Evolutionary conservation across 345 rosid species (phyloP).

Genomic region (Firmiana major): DNA sequence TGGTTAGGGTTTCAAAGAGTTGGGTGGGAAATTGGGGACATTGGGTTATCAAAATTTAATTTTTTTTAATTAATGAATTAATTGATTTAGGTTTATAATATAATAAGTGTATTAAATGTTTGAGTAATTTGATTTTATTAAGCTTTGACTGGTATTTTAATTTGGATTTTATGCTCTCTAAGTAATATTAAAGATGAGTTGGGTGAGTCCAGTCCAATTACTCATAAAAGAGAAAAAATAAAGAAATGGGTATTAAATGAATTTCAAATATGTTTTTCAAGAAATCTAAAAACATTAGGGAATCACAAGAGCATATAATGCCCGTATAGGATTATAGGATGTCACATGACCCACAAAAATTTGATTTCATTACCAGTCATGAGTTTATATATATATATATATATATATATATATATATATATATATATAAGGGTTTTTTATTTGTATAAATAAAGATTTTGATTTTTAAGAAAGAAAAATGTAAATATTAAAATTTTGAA

Average conservation of each 20-base stretch:
- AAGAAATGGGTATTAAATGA: background rate
- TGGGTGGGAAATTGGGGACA: background rate
- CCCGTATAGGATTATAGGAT: background rate
- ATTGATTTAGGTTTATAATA: background rate
- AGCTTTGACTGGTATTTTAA: background rate
- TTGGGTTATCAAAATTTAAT: background rate
- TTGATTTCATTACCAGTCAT: background rate
- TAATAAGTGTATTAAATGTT: too few relatives aligned
- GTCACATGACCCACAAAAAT: conserved; percentile 11
- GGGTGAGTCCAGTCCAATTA: background rate
- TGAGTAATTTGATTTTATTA: background rate
- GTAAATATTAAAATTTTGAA: too few relatives aligned
- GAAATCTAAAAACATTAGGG: background rate
- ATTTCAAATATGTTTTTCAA: background rate
- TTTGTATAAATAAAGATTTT: too few relatives aligned
- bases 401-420: too few relatives aligned
- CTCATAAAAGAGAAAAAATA: background rate
- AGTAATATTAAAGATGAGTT: background rate
- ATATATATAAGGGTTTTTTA: too few relatives aligned
- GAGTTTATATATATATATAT: too few relatives aligned
- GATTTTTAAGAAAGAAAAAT: too few relatives aligned
- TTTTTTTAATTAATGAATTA: background rate
- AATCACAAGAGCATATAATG: conserved; percentile 6
- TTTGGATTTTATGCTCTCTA: background rate
- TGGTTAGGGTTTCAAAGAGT: background rate